A percentile compares a stretch with the other conserved stretches of the same genome.
phyloP scores from a whole-genome alignment of 2,329 filamentous ascomycete genomes.

The Colletotrichum theobromicola region DNA sequence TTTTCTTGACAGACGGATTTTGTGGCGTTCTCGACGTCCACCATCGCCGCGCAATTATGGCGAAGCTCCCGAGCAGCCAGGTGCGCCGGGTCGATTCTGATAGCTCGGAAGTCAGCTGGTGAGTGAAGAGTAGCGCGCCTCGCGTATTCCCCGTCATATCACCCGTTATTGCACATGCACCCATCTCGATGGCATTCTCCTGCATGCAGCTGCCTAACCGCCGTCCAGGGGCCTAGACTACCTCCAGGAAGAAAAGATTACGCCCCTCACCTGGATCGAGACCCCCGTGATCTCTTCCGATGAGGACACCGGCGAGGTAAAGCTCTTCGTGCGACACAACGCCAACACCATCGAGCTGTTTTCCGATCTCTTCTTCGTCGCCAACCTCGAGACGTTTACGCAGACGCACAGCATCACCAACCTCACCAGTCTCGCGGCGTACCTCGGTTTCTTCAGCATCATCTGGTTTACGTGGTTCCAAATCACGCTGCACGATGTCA shows the following conservation, averaged over 20 bases:
- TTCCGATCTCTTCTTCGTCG: conserved; percentile 66
- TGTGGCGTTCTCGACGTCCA: not conserved
- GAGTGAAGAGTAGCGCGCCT: not conserved
- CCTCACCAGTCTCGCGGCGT: conserved; percentile 35
- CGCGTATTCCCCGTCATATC: not conserved
- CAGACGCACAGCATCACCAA: conserved; percentile 60
- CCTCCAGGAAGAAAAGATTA: conserved; percentile 18
- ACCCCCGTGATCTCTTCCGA: conserved; percentile 4
- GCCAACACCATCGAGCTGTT: conserved; percentile 62
- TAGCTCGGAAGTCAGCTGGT: conserved; percentile 2
- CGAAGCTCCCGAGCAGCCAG: conserved; percentile 10
- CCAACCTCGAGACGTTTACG: conserved; percentile 64
- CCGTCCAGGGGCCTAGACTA: conserved; percentile 12
- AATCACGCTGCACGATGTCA: conserved; percentile 61
- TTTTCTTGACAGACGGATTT: not conserved
- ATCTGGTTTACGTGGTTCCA: conserved; percentile 67
- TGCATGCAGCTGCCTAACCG: not conserved
- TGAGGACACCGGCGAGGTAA: conserved; percentile 1
- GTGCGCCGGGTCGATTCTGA: conserved; percentile 10
- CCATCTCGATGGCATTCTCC: not conserved
- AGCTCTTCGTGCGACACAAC: conserved; percentile 33
- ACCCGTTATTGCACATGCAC: not conserved
- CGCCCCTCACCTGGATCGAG: conserved; percentile 19
- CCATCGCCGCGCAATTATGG: not conserved
- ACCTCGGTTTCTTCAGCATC: conserved; percentile 59